Evolutionary conservation across 352 stramenopile genomes (phyloP), one percentile per base, ranked within the genome.

Genomic region (Peronospora belbahrii): DNA sequence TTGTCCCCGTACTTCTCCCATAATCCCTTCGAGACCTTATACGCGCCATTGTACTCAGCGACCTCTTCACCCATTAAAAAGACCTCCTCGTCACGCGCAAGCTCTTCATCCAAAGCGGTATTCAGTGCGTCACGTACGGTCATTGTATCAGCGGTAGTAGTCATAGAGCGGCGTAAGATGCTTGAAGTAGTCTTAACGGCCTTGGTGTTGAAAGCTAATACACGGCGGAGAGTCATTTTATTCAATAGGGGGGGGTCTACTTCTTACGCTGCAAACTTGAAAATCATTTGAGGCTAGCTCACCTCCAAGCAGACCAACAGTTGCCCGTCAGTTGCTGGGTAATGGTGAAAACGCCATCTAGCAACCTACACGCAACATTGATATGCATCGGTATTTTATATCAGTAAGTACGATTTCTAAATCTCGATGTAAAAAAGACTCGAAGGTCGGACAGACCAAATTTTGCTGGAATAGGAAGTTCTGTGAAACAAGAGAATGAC

Each of bases 1-100:
- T 98, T 97, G 56, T 97, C 91, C 48, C 96, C 96, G 67, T 99
- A 99, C 75, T 99, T 99, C 65, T 98, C 88, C 66, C 89, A 98
- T 8, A 99, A 80, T 13, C 96, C 91, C 67, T 97, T 97, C 47
- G 83, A 95, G 13, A 97, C 91, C 77, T 99, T 99, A 86, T 99
- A 99, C 9, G 97, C 97, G 52, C 97, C 97, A 63, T 99, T 96
- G 76, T 99, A 99, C 73, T 99, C 83, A 17, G 96, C 97, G 4
- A 99, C 96, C 79, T 99, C 97, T 74, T 99, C 97, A 54, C 96
- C 93, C 52, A 98, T 75, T 31, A 97, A 54, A 64, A 97, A 97
- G 2, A 98, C 89, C 35, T 77, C 69, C 28, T 97, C 85, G 65
- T 99, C 96, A 39, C 92, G 82, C 48, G 84, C 88, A 74, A 99